Percentiles rank a stretch among this genome's conserved stretches.
Evolutionary conservation across 2,329 filamentous ascomycete genomes (phyloP).

Genomic region (Fusarium humuli): DNA sequence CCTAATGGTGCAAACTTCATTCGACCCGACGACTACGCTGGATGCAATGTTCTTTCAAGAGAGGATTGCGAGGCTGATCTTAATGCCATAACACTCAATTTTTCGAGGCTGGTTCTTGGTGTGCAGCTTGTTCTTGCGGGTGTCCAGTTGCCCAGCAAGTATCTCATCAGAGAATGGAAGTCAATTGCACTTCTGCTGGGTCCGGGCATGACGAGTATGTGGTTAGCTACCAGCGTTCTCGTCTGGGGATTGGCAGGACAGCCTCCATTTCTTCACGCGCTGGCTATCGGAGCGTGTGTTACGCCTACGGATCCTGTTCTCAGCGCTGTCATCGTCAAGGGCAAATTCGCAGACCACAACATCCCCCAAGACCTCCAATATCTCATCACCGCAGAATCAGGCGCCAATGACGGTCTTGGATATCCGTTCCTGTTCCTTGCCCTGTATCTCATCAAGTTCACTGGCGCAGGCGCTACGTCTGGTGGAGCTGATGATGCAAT

Average conservation of each 20-base stretch:
- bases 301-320: slow-evolving; percentile 91
- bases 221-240: slow-evolving; percentile 82
- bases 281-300: slow-evolving; percentile 86
- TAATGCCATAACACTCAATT: slow-evolving; percentile 81
- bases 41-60: slow-evolving; percentile 41
- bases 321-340: slow-evolving; percentile 91
- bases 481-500: slow-evolving; percentile 76
- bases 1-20: slow-evolving; percentile 82
- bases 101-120: slow-evolving; percentile 86
- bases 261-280: slow-evolving; percentile 79
- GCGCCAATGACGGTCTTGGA: slow-evolving; percentile 88
- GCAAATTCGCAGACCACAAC: slow-evolving; percentile 91
- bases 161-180: slow-evolving; percentile 82
- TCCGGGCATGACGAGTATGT: slow-evolving; percentile 88
- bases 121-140: slow-evolving; percentile 91
- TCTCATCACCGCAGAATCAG: slow-evolving; percentile 84
- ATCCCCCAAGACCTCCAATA: slow-evolving; percentile 84
- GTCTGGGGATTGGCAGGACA: slow-evolving; percentile 81
- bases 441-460: slow-evolving; percentile 84
- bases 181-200: slow-evolving; percentile 80
- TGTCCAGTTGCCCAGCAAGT: slow-evolving; percentile 86
- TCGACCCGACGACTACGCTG: slow-evolving; percentile 79
- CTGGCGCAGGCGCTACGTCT: slow-evolving; percentile 60
- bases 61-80: slow-evolving; percentile 63
- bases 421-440: slow-evolving; percentile 91